These are phyloP conservation scores for Calonectria hawksworthii DNA, from an alignment of 2,329 filamentous ascomycete species.

Conservation along the genomic window DNA sequence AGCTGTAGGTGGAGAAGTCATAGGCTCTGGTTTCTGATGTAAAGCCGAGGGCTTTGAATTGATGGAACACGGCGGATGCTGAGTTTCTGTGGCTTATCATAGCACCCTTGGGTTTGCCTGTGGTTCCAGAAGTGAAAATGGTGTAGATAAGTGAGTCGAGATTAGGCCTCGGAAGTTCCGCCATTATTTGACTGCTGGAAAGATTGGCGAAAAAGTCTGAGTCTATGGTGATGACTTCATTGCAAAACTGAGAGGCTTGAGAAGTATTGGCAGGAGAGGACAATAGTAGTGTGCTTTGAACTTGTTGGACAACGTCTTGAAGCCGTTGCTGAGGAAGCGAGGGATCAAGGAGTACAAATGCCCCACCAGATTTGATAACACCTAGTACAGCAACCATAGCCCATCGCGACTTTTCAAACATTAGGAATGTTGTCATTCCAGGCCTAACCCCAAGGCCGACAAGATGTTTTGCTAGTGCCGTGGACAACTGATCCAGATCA, in stretches of 20 bases:
- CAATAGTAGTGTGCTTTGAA: background rate
- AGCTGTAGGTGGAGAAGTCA: conserved; percentile 39
- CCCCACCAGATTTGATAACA: conserved; percentile 43
- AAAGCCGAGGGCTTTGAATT: conserved; percentile 10
- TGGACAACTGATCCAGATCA: conserved; percentile 55
- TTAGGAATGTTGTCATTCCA: conserved; percentile 30
- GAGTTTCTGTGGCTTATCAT: conserved; percentile 29
- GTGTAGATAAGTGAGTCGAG: conserved; percentile 1
- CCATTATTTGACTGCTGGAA: background rate
- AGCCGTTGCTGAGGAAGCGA: background rate
- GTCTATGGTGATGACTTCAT: background rate
- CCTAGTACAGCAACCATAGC: conserved; percentile 39
- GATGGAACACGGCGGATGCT: conserved; percentile 22
- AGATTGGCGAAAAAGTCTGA: background rate
- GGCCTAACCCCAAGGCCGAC: conserved; percentile 43
- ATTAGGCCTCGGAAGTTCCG: background rate
- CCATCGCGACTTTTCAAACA: conserved; percentile 43
- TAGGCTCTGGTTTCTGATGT: conserved; percentile 30
- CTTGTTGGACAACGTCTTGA: conserved; percentile 13
- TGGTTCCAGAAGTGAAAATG: conserved; percentile 31
- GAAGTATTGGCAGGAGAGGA: background rate
- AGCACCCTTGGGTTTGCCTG: conserved; percentile 29
- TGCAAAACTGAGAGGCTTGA: background rate
- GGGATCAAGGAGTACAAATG: conserved; percentile 24
- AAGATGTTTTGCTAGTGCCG: conserved; percentile 53